Conservation (phyloP, 2,329 filamentous ascomycete genomes). For the Colletotrichum sp. region DNA sequence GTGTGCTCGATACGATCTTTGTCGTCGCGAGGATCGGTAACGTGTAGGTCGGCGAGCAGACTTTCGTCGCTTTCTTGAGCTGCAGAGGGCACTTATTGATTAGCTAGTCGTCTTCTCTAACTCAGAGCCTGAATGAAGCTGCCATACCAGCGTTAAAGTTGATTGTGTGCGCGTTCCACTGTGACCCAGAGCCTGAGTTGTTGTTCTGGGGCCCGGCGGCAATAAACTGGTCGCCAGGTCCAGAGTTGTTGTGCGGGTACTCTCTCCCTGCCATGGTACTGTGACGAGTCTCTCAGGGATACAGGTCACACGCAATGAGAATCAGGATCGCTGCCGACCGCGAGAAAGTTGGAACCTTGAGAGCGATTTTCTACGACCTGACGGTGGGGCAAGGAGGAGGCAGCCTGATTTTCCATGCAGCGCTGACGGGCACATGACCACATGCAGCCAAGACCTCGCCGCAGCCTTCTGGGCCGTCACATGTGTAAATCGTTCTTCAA, state of each 20-base stretch:
- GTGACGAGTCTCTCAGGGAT: no score
- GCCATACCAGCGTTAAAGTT: not conserved
- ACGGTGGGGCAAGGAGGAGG: no score
- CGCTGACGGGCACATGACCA: no score
- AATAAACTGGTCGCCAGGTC: not conserved
- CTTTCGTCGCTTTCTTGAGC: not conserved
- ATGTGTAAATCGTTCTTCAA: no score
- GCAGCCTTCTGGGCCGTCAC: no score
- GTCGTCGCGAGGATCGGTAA: constrained; percentile 36
- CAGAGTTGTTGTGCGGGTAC: not conserved
- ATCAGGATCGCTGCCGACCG: no score
- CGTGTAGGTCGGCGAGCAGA: not conserved
- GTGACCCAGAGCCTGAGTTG: not conserved
- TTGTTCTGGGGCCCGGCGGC: not conserved
- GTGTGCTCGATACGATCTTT: constrained; percentile 38
- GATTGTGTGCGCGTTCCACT: not conserved
- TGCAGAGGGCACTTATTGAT: accelerated
- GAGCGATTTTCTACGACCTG: no score
- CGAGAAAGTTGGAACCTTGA: no score
- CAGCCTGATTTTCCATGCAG: no score
- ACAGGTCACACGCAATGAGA: accelerated
- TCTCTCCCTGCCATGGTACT: not conserved
- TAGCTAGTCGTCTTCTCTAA: not conserved
- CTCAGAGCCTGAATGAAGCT: accelerated
- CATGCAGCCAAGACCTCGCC: no score